Evolutionary conservation across 352 stramenopile genomes (phyloP).

Genomic region (Phytophthora pini): DNA sequence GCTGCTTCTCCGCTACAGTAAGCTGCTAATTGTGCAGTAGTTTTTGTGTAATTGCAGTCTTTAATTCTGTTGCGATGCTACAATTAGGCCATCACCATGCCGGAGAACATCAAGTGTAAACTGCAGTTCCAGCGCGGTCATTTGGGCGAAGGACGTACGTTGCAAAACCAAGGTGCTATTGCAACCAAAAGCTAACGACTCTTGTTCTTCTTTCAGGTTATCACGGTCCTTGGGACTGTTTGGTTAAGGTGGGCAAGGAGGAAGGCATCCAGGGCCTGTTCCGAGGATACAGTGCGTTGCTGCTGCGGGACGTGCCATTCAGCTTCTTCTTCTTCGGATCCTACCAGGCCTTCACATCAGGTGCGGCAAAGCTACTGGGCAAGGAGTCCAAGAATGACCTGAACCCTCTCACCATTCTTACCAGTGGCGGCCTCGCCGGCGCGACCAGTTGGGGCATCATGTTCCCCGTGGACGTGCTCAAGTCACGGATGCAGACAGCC

Average conservation of each 20-base stretch:
- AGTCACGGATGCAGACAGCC: constrained; percentile 83
- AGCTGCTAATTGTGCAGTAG: background rate
- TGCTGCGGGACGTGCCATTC: constrained; percentile 90
- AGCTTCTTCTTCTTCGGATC: constrained; percentile 92
- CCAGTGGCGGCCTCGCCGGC: constrained; percentile 77
- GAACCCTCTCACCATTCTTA: constrained; percentile 72
- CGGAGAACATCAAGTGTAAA: constrained; percentile 90
- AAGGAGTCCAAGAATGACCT: constrained; percentile 79
- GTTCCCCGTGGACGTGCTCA: constrained; percentile 88
- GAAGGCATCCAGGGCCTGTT: constrained; percentile 77
- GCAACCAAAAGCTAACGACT: background rate
- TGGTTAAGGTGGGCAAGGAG: constrained; percentile 66
- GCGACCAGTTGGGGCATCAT: constrained; percentile 87
- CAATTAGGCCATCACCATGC: constrained; percentile 77
- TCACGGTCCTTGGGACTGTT: constrained; percentile 68
- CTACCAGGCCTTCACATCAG: constrained; percentile 80
- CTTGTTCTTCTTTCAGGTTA: constrained; percentile 43
- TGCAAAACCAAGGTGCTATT: constrained; percentile 1
- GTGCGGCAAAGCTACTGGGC: constrained; percentile 47
- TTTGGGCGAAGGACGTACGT: constrained; percentile 64
- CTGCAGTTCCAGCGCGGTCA: constrained; percentile 80
- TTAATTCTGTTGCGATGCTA: background rate
- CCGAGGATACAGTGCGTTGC: constrained; percentile 80
- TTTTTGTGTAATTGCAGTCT: background rate
- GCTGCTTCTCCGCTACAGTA: constrained; percentile 87